Conservation (phyloP, 768 basidiomycete genomes). For the Gelatoporia subvermispora region DNA sequence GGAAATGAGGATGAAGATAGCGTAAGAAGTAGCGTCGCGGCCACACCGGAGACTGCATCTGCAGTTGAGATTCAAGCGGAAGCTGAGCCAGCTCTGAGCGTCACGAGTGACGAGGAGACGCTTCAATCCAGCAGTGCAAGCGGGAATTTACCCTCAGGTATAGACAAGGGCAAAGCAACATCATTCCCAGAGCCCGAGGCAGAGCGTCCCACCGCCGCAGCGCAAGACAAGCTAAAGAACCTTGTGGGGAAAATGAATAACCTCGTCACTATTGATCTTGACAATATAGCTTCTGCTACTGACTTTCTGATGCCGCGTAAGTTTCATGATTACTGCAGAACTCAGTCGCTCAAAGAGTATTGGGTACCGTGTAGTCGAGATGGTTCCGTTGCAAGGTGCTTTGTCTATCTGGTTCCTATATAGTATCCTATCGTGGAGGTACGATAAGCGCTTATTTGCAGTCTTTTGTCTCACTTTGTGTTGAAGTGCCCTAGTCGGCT, state of each 20-base stretch:
- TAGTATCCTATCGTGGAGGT: slow-evolving; percentile 20
- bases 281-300: slow-evolving; percentile 20
- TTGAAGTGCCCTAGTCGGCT: slow-evolving; percentile 33
- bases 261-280: slow-evolving; percentile 61
- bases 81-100: not conserved
- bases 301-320: slow-evolving; percentile 17
- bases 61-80: not conserved
- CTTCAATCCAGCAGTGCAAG: too few relatives aligned
- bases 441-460: not conserved
- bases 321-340: not conserved
- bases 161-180: too few relatives aligned
- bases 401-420: slow-evolving; percentile 24
- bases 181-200: not conserved
- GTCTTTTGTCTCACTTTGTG: not conserved
- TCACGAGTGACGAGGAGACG: not conserved
- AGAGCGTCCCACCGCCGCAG: not conserved
- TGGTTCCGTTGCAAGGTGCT: slow-evolving; percentile 5
- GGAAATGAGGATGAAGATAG: not conserved
- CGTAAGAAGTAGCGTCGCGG: not conserved
- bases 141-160: too few relatives aligned
- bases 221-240: slow-evolving; percentile 32
- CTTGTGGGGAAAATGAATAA: slow-evolving; percentile 75
- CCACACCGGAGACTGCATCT: not conserved
- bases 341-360: not conserved
- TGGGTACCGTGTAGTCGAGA: not conserved